Base-by-base conservation (phyloP, 2,329 filamentous ascomycete species). In the Botrytis fabae region DNA sequence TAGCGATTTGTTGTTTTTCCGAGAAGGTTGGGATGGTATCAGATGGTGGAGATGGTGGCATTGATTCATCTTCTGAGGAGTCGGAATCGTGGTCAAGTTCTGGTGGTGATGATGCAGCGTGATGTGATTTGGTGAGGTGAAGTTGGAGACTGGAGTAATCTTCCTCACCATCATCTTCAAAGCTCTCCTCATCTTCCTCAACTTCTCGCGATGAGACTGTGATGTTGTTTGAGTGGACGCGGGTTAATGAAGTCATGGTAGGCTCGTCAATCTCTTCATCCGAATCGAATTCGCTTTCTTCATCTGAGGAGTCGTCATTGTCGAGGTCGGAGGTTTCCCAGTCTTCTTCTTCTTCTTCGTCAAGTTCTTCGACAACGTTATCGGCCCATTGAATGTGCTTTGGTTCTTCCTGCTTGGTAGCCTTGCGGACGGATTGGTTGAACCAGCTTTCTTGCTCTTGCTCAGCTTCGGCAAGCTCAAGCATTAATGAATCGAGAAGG, bases 391-490 rank as follows among this genome's bases (percentile, higher is more conserved):
- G 92, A 78, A 97, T 90, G 85, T 93, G 93, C 82, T 88, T 89
- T 75, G 85, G 81, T 78, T 93, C 88, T 75, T 84, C 80, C 71
- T 82, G 83, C 78, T 84, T 79, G 81, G 86, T 86, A 78, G 92
- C 92, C 80, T 92, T 92, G 82, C 89, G 91, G 83, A 98, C 93
- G 75, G 94, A 96, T 83, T 94, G 92, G 89, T 98, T 97, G 91
- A 98, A 98, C 95, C 95, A 98, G 78, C 90, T 91, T 85, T 98
- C 95, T 85, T 98, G 96, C 83, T 98, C 94, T 79, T 91, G 90
- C 87, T 98, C 96, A 81, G 95, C 95, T 74, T 97, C 93, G 83
- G 94, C 93, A 74, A 99, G 93, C 81, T 89, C 86, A 78, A 96
- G 89, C 96, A 98, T 98, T 81, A 99, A 86, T 59, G 91, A 92